Evolutionary conservation across 75 land plant genomes (phyloP).

Genomic region (Pinus tabuliformis): DNA sequence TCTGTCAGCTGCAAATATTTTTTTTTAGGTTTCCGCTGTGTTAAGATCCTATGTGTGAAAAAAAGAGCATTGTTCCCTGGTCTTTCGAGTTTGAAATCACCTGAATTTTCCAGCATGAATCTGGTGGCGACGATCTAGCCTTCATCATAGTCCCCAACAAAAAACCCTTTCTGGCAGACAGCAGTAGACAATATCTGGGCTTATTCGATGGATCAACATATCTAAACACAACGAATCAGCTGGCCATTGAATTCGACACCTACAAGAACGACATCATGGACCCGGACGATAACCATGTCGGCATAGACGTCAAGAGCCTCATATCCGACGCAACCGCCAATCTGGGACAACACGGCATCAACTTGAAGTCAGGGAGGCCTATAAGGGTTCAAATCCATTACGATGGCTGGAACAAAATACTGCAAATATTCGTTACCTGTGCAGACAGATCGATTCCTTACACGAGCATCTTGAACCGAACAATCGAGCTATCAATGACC

Average conservation of each 20-base stretch:
- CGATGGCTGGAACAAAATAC: no score
- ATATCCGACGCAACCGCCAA: neutral
- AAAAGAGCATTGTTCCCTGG: no score
- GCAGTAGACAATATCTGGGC: neutral
- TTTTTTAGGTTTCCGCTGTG: no score
- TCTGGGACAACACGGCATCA: neutral
- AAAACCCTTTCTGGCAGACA: neutral
- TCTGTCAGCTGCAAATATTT: no score
- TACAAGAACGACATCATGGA: neutral
- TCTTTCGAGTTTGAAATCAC: no score
- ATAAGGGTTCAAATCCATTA: neutral
- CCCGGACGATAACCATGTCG: neutral
- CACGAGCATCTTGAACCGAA: no score
- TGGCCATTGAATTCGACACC: conserved; percentile 34
- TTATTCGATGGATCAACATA: neutral
- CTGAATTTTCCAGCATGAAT: no score
- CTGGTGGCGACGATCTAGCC: neutral
- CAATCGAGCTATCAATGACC: conserved; percentile 5
- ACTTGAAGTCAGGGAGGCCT: neutral
- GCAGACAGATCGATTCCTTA: no score
- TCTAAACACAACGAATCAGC: neutral
- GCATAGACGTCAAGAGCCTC: conserved; percentile 28
- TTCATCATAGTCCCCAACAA: neutral
- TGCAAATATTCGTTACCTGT: no score
- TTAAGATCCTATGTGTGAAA: no score